A percentile compares a stretch with the other conserved stretches of the same genome.
phyloP scores from a whole-genome alignment of 176 grass and related monocot species.

The Aegilops speltoides region DNA sequence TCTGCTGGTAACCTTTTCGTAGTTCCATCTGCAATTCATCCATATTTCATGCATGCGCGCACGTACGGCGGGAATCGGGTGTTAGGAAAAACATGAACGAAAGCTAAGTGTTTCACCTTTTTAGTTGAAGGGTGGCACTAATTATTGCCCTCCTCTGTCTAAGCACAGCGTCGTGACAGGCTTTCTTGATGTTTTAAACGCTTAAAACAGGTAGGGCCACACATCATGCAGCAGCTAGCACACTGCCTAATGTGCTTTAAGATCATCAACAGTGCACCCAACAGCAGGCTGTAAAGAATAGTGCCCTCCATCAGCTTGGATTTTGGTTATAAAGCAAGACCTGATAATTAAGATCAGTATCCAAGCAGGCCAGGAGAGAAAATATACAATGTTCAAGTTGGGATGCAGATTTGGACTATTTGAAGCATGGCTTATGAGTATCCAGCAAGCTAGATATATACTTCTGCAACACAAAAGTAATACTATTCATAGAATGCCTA shows the following conservation, averaged over 20 bases:
- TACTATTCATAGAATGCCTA: not conserved
- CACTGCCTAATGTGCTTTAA: constrained; percentile 6
- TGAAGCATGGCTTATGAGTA: not conserved
- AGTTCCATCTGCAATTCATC: not conserved
- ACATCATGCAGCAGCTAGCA: not conserved
- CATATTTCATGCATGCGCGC: not conserved
- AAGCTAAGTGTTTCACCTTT: constrained; percentile 25
- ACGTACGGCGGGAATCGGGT: constrained; percentile 34
- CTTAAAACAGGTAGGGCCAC: not conserved
- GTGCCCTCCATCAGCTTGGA: not conserved
- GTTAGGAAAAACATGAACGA: constrained; percentile 13
- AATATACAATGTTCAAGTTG: not conserved
- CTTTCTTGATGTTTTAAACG: constrained; percentile 29
- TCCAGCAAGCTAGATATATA: not conserved
- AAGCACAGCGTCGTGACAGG: constrained; percentile 17
- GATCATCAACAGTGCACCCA: not conserved
- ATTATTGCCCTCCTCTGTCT: not conserved
- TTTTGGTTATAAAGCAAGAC: constrained; percentile 21
- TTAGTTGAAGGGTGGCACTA: not conserved
- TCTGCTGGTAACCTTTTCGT: not conserved
- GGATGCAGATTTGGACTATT: not conserved
- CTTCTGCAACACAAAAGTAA: not conserved
- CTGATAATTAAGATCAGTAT: not conserved
- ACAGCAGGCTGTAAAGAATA: constrained; percentile 43
- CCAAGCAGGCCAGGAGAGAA: not conserved